Evolutionary conservation across 495 filamentous ascomycete species (phyloP), one percentile per base, ranked within the genome.

Genomic region (Penicillium antarcticum): DNA sequence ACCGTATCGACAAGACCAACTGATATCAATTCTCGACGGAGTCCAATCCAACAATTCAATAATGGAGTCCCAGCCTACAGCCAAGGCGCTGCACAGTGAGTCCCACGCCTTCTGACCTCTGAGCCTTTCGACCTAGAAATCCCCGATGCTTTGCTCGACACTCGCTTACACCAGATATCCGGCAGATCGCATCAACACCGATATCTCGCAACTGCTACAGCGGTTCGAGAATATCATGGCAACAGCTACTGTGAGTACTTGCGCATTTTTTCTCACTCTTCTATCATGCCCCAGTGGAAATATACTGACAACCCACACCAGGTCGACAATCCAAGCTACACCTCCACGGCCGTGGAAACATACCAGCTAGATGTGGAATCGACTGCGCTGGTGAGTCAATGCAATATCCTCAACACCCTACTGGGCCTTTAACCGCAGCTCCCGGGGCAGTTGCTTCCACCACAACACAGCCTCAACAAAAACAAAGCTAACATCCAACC

Each of bases 361-460:
- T 82, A 80, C 49, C 76, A 85, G 52, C 78, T 89, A 17, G 80
- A 85, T 45, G 80, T 84, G 4, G 83, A 87, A 53, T 79, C 80
- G 3, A 78, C 83, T 17, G 78, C 80, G 12, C 67, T 89, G 69
- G 85, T 87, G 68, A 55, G 65, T 50, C n/a, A 7, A 42, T 24
- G 4, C 19, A 23, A 23, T 24, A 13, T 0, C 12, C 6, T 3
- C n/a, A 7, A 14, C 13, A 5, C 23, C 13, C 19, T 3, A 26
- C 26, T 36, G 34, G 16, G 12, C 26, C 32, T 9, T n/a, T 18
- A 19, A n/a, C 1, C 16, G 23, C 24, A 17, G 6, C 17, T 16
- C 35, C 14, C 14, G 7, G 14, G 8, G 11, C 5, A 18, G 24
- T 41, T 21, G 9, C 24, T 3, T 5, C 18, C 4, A 23, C 24